Base-by-base conservation (phyloP, 805 yeast genomes). In the Metschnikowia corniflorae region DNA sequence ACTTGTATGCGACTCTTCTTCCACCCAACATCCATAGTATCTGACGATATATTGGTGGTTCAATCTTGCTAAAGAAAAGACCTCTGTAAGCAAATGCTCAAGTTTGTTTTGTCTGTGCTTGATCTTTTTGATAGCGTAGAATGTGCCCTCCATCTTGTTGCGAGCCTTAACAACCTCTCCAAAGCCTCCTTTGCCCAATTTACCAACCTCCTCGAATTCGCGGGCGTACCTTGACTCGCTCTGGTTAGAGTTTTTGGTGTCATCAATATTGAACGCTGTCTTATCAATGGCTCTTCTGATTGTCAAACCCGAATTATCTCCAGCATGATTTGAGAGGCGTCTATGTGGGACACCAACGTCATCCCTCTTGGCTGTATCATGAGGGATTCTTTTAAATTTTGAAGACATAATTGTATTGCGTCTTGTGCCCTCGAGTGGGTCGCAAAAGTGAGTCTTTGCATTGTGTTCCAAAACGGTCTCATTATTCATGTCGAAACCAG, bases 101-200 rank as follows among this genome's bases (percentile, higher is more conserved):
- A 93, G 66, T 47, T 85, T 82, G 50, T 84, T 81, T 32, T 85
- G 83, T 2, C 82, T 75, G 50, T 93, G 96, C 40, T 82, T 78
- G 33, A 93, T 84, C 50, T 89, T 91, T 58, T 93, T 93, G 41
- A 93, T 79, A 0, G 99, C 99, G 58, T 93, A 93, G 49, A 85
- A 86, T 12, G 96, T 73, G 15, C 98, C 97, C 56, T 93, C 99
- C 46, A 93, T 73, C 40, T 89, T 76, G 57, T 89, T 91, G 43
- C 98, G 70, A 0, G 93, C 97, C 53, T 91, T 89, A n/a, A 93
- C 96, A 7, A 93, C 99, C 58, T 93, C 97, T 5, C 99, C 99
- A 62, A 84, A 93, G 0, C 95, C 99, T 26, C 99, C 99, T 49
- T 80, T 78, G 2, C 99, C 99, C 7, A 93, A 63, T 15, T 82